phyloP scores from a whole-genome alignment of 495 filamentous ascomycete species.

The Amorphotheca resinae region DNA sequence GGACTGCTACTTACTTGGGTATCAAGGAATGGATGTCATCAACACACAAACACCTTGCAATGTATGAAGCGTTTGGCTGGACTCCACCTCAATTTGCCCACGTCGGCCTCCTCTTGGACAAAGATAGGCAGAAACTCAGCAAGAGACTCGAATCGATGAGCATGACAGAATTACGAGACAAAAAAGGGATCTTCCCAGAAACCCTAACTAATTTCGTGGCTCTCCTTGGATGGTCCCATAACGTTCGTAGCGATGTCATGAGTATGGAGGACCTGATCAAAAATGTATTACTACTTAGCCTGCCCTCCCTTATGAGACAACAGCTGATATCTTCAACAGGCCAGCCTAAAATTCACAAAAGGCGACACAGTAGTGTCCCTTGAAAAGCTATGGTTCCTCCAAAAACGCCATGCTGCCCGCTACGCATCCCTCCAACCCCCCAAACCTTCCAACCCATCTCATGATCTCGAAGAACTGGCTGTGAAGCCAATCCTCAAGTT shows the following conservation, averaged over 20 bases:
- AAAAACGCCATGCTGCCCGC: constrained; percentile 51
- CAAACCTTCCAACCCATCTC: constrained; percentile 11
- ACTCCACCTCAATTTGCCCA: constrained; percentile 72
- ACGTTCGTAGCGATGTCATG: constrained; percentile 50
- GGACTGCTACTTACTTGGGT: background rate
- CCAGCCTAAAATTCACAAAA: constrained; percentile 72
- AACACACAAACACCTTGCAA: constrained; percentile 73
- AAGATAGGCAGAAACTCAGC: constrained; percentile 70
- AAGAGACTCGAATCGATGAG: constrained; percentile 69
- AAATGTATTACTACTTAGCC: constrained; percentile 34
- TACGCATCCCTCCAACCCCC: constrained; percentile 12
- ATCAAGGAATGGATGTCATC: constrained; percentile 82
- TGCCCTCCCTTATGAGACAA: background rate
- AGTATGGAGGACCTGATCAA: constrained; percentile 53
- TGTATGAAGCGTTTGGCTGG: constrained; percentile 89
- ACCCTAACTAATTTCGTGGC: constrained; percentile 74
- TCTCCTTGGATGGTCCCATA: constrained; percentile 76
- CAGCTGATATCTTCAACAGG: constrained; percentile 29
- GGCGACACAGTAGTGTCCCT: constrained; percentile 80
- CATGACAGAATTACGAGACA: constrained; percentile 52
- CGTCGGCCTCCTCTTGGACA: constrained; percentile 72
- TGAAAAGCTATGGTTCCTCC: constrained; percentile 69
- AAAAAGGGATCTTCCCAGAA: constrained; percentile 54
- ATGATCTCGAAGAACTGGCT: constrained; percentile 14
- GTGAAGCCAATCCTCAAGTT: constrained; percentile 9